Percentiles rank a stretch among this genome's conserved stretches.
phyloP scores from a whole-genome alignment of 75 land plant species.

The Adiantum capillusveneris region DNA sequence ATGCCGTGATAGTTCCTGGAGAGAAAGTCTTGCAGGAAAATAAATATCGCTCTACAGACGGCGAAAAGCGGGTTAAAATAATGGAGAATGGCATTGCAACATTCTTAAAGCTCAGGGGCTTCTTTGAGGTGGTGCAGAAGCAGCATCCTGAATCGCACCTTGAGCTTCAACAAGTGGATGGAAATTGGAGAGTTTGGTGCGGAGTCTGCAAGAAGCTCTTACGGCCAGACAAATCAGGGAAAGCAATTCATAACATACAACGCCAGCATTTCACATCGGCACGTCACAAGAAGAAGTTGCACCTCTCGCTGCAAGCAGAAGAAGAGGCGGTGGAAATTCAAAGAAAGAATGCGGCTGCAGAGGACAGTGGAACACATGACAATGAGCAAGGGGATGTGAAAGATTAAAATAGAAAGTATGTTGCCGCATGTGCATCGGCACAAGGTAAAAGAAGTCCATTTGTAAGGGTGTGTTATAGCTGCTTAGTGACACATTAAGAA shows the following conservation, averaged over 20 bases:
- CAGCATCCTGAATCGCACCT: constrained; percentile 11
- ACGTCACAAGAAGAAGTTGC: constrained; percentile 7
- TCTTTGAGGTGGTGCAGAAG: constrained; percentile 13
- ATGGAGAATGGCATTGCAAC: background rate
- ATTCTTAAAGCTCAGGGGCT: background rate
- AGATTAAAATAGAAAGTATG: too few species aligned
- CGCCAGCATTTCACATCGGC: constrained; percentile 10
- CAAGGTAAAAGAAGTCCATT: too few species aligned
- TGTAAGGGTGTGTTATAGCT: too few species aligned
- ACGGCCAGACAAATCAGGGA: constrained; percentile 10
- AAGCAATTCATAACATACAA: constrained; percentile 13
- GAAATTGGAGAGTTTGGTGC: constrained; percentile 11
- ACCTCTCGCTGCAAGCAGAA: constrained; percentile 5
- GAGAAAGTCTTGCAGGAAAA: background rate
- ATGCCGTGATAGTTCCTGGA: too few species aligned
- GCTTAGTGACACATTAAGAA: too few species aligned
- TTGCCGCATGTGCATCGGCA: too few species aligned
- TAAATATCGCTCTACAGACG: background rate
- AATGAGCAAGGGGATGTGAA: too few species aligned
- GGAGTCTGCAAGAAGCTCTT: constrained; percentile 11
- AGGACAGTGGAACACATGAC: too few species aligned
- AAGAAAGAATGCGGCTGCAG: background rate
- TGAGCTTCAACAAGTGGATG: constrained; percentile 12
- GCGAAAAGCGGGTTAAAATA: background rate
- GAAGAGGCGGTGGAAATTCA: constrained; percentile 4